A percentile compares a stretch with the other conserved stretches of the same genome.
Evolutionary conservation across 176 grass and related monocot genomes (phyloP).

Genomic region (Phoenix dactylifera): DNA sequence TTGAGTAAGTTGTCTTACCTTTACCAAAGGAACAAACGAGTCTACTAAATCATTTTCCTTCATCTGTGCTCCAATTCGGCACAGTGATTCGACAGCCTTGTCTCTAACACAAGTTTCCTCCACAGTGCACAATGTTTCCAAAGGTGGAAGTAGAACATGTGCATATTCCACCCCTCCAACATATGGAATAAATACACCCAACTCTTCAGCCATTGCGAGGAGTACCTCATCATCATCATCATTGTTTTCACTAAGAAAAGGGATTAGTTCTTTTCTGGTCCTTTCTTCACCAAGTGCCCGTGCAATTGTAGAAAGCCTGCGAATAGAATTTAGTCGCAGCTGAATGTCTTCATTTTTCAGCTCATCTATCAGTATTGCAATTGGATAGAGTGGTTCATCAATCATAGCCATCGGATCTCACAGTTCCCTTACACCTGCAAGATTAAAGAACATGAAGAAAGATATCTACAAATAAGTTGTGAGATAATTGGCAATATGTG

Average conservation of each 20-base stretch:
- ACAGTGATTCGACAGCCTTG: constrained; percentile 86
- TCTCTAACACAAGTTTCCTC: constrained; percentile 96
- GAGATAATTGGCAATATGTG: too few relatives aligned
- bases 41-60: constrained; percentile 81
- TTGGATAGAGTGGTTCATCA: constrained; percentile 86
- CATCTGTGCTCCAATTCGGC: constrained; percentile 86
- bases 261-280: constrained; percentile 88
- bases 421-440: constrained; percentile 16
- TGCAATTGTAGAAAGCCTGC: constrained; percentile 83
- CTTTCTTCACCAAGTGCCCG: constrained; percentile 88
- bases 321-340: constrained; percentile 80
- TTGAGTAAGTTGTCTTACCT: constrained; percentile 30
- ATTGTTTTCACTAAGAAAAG: constrained; percentile 96
- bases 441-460: not conserved
- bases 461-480: too few relatives aligned
- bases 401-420: constrained; percentile 55
- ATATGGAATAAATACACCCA: constrained; percentile 94
- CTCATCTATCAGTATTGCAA: constrained; percentile 86
- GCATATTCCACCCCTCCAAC: constrained; percentile 88
- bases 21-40: constrained; percentile 59
- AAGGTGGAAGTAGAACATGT: constrained; percentile 65
- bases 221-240: constrained; percentile 97
- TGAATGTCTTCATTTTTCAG: constrained; percentile 98
- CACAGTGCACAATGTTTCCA: constrained; percentile 81
- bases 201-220: constrained; percentile 91